Evolutionary conservation across 2,329 filamentous ascomycete species (phyloP), one percentile per base, ranked within the genome.

Genomic region (Ambrosiella xylebori): DNA sequence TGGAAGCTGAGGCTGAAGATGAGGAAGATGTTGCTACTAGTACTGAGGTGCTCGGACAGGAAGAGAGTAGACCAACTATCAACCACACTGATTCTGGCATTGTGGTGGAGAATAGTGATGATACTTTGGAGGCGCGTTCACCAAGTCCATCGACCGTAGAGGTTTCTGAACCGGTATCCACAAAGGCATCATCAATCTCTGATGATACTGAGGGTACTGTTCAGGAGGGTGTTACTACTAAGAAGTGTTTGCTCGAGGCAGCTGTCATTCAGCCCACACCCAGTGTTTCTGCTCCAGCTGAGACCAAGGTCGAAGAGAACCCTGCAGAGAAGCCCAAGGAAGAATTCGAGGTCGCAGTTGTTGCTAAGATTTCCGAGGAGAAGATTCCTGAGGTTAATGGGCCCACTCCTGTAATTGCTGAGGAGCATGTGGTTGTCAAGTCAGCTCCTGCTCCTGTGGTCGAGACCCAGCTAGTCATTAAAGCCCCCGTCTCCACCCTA

Each of bases 161-260:
- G 17, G 73, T 72, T 13, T 82, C 78, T 5, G 79, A 82, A 59
- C 70, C 75, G 44, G 74, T 76, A 54, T 83, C 80, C 2, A 84
- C 81, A 6, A 79, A 78, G 63, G 80, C 81, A 3, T 84, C 80
- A 0, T 84, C 81, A 0, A 65, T 84, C 8, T 83, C 80, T 5
- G 81, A 82, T 61, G 78, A 76, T 1, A 82, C 80, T 1, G 76
- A 82, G 60, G 79, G 81, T 64, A 82, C 79, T 3, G 66, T 79
- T 1, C 71, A 74, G 50, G 69, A 68, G 11, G 60, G 61, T 6
- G 71, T 47, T 17, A 72, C 51, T 71, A 69, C 9, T 68, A 69
- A 58, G 64, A 66, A 15, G 62, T n/a, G 51, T 12, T 9, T 54
- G 2, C 12, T 36, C 15, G 47, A 15, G 1, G 19, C 37, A 6